Conservation (phyloP, 768 basidiomycete genomes). For the Lactarius hatsudake region DNA sequence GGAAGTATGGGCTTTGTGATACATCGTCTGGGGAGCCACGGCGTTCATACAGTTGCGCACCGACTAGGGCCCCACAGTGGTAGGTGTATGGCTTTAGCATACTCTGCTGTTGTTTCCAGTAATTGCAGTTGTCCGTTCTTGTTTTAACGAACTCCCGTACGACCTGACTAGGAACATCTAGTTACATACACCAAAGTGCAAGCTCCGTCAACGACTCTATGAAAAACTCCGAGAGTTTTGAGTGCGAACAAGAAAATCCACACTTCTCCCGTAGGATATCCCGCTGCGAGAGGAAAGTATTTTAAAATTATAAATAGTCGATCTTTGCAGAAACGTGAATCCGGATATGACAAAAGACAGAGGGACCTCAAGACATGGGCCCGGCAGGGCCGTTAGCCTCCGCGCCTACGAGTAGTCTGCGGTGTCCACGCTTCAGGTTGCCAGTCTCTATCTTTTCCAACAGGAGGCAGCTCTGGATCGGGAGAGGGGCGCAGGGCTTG, state of each 20-base stretch:
- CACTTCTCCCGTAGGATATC: not conserved
- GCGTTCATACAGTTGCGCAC: no score
- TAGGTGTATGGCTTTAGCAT: no score
- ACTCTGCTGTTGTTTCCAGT: not conserved
- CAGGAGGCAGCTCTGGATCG: conserved; percentile 2
- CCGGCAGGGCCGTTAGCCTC: not conserved
- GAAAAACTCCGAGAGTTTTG: not conserved
- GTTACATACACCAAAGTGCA: not conserved
- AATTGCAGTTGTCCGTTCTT: not conserved
- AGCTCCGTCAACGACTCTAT: not conserved
- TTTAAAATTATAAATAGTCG: not conserved
- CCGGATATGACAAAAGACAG: no score
- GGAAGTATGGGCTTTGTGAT: no score
- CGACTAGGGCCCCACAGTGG: no score
- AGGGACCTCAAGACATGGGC: not conserved
- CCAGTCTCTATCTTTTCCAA: conserved; percentile 22
- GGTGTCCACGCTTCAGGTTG: conserved; percentile 26
- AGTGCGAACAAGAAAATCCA: not conserved
- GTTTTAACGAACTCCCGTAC: not conserved
- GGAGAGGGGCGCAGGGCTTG: not conserved
- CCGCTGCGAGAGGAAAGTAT: not conserved
- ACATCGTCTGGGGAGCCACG: no score
- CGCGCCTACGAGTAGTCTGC: conserved; percentile 4
- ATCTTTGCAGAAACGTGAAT: no score
- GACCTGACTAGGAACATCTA: not conserved